Base-by-base conservation (phyloP, 768 basidiomycete species). In the Russula brevipes region DNA sequence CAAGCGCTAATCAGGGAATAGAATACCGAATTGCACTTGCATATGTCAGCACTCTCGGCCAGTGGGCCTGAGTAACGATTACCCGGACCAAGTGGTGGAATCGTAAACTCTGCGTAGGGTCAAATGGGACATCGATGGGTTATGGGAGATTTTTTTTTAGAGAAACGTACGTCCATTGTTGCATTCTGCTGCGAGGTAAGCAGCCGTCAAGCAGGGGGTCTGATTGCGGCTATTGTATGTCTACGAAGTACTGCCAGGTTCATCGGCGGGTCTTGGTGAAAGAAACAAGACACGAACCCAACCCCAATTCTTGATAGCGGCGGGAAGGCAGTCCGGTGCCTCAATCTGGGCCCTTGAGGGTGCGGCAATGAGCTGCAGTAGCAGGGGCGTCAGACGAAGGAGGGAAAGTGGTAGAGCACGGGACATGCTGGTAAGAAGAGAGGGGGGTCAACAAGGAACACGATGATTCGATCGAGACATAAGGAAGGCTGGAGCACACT, bases 1-100 rank as follows among this genome's bases (percentile, higher is more conserved):
- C 63, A 64, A 17, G 52, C 63, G 8, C 57, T 54, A 3, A 64
- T 49, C 36, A 42, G 5, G 2, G 57, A 64, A 49, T 64, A 64
- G 4, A 49, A 19, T 38, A 64, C 63, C 30, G 57, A n/a, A 31
- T 59, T 64, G 45, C 63, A 64, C 30, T 53, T 35, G 58, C 63
- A 64, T 3, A 35, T 11, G 31, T 54, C 19, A 3, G 42, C 16
- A 10, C 17, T 5, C 9, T 6, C 6, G 44, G 10, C 7, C 24
- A 36, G 17, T 8, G 63, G 63, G 36, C 63, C 63, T 19, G 50
- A 39, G 58, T 64, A 64, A 16, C 30, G 57, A 19, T 30, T n/a
- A 10, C 57, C 57, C 3, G 1, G 2, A 19, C 5, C 7, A 11
- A 64, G 47, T 47, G 16, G 44, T 2, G 57, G 57, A 19, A 64